A percentile compares a stretch with the other conserved stretches of the same genome.
Conservation (phyloP, 2,329 filamentous ascomycete species). For the Bipolaris cookei region DNA sequence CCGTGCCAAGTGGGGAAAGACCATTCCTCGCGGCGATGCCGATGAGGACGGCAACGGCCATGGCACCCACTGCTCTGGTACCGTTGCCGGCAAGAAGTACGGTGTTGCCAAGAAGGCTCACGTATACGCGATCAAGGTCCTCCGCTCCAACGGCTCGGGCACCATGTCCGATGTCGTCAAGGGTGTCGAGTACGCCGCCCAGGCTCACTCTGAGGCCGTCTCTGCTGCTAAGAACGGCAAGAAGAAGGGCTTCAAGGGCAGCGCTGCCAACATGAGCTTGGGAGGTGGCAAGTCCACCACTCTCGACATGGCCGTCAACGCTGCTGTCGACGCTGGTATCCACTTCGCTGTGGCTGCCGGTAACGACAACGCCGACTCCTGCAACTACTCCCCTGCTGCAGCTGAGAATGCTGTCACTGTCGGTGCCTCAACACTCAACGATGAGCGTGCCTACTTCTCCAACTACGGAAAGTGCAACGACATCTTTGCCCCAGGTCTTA, state of each 20-base stretch:
- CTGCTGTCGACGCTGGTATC: conserved; percentile 86
- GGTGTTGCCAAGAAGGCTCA: conserved; percentile 99
- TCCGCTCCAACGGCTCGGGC: conserved; percentile 94
- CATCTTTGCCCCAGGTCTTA: conserved; percentile 96
- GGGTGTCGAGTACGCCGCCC: conserved; percentile 93
- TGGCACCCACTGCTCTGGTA: conserved; percentile 98
- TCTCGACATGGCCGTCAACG: conserved; percentile 91
- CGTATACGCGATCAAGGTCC: conserved; percentile 96
- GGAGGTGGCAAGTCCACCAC: conserved; percentile 95
- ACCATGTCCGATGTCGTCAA: conserved; percentile 99
- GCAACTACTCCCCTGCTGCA: conserved; percentile 97
- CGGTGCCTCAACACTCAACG: conserved; percentile 88
- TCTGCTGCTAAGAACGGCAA: conserved; percentile 83
- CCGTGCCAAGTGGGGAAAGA: conserved; percentile 96
- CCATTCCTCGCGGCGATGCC: conserved; percentile 81
- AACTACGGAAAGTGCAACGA: conserved; percentile 99
- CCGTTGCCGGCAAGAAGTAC: conserved; percentile 97
- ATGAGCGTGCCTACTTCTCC: conserved; percentile 99
- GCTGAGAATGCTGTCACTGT: conserved; percentile 93
- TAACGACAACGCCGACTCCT: conserved; percentile 98
- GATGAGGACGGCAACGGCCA: conserved; percentile 97
- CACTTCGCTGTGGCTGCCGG: conserved; percentile 98
- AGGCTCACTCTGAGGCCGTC: conserved; percentile 76
- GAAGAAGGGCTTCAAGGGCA: conserved; percentile 98
- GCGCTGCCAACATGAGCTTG: conserved; percentile 98